Conservation (phyloP, 306 rosid genomes). For the Mucuna pruriens region DNA sequence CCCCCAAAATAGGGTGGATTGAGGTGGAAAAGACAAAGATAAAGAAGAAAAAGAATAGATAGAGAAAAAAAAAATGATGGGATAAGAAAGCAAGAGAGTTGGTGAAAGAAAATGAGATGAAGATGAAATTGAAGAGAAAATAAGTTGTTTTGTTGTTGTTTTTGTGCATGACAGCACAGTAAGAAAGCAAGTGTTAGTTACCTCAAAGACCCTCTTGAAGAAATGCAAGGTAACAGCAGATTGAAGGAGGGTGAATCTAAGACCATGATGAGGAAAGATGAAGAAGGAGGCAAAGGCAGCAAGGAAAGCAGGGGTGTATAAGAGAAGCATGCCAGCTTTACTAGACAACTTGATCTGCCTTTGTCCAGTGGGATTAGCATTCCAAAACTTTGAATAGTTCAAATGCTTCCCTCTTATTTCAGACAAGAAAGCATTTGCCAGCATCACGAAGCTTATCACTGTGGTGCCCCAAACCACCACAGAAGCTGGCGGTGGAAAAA, state of each 20-base stretch:
- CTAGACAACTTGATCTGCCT: conserved; percentile 47
- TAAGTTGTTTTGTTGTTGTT: too few relatives aligned
- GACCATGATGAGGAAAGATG: conserved; percentile 42
- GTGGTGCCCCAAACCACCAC: conserved; percentile 56
- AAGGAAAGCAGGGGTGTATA: conserved; percentile 69
- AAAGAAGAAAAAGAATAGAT: too few relatives aligned
- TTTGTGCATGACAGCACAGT: too few relatives aligned
- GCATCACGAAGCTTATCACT: conserved; percentile 31
- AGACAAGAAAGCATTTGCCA: conserved; percentile 13
- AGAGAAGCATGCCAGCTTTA: conserved; percentile 63
- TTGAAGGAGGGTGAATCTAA: conserved; percentile 54
- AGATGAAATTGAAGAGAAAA: too few relatives aligned
- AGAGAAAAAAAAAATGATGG: too few relatives aligned
- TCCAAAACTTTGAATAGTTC: conserved; percentile 73
- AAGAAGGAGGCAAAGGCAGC: conserved; percentile 54
- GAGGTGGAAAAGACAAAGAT: neutral
- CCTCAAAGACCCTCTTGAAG: conserved; percentile 80
- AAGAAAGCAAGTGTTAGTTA: too few relatives aligned
- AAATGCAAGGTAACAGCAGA: conserved; percentile 71
- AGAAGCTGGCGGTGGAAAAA: conserved; percentile 63
- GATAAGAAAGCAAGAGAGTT: too few relatives aligned
- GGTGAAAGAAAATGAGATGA: too few relatives aligned
- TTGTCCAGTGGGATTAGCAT: neutral
- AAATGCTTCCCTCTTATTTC: conserved; percentile 68
- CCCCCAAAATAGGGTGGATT: neutral